phyloP scores from a whole-genome alignment of 768 basidiomycete genomes.

The Saitozyma podzolica region DNA sequence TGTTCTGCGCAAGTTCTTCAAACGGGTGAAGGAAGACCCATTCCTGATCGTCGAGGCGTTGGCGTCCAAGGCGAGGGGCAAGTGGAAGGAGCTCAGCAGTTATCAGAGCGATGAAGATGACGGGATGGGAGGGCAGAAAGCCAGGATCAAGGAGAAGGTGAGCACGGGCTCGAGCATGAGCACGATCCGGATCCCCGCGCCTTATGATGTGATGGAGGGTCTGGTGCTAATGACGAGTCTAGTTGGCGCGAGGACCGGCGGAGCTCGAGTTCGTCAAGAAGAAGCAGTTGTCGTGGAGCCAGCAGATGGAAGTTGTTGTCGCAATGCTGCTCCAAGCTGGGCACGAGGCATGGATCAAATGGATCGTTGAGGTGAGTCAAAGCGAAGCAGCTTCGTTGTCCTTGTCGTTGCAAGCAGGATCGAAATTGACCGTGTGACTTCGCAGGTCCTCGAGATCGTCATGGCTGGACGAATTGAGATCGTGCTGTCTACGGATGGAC shows the following conservation, averaged over 20 bases:
- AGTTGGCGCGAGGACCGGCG: slow-evolving; percentile 40
- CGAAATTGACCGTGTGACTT: no score
- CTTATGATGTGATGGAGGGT: background rate
- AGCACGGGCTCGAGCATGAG: background rate
- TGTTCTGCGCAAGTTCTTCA: slow-evolving; percentile 91
- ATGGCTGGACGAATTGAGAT: slow-evolving; percentile 52
- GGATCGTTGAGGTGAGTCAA: slow-evolving; percentile 73
- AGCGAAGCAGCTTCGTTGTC: background rate
- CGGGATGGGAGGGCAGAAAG: slow-evolving; percentile 39
- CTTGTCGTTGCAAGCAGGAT: background rate
- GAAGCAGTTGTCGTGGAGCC: slow-evolving; percentile 69
- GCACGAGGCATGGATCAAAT: slow-evolving; percentile 67
- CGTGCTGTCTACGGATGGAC: slow-evolving; percentile 52
- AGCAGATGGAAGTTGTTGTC: slow-evolving; percentile 84
- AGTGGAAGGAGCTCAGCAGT: slow-evolving; percentile 38
- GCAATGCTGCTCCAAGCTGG: slow-evolving; percentile 69
- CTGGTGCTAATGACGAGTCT: background rate
- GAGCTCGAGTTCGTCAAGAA: slow-evolving; percentile 84
- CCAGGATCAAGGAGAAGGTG: slow-evolving; percentile 44
- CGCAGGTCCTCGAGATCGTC: slow-evolving; percentile 35
- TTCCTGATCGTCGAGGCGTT: slow-evolving; percentile 85
- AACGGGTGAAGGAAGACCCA: slow-evolving; percentile 75
- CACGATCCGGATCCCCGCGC: background rate
- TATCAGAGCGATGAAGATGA: slow-evolving; percentile 44
- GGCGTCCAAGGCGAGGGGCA: slow-evolving; percentile 40